Base-by-base conservation (phyloP, 805 yeast genomes). In the Starmera dryadoides region DNA sequence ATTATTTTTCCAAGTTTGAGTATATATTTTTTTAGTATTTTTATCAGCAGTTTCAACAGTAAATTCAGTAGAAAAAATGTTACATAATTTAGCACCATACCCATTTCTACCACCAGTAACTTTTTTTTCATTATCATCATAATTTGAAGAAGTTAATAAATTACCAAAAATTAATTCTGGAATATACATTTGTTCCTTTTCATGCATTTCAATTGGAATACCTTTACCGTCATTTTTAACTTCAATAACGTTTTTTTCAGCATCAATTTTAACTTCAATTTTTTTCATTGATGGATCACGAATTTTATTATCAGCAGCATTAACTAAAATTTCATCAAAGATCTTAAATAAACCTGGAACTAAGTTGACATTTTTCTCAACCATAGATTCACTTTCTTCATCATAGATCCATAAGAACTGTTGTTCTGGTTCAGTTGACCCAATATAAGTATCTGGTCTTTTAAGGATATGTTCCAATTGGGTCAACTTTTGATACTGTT, bases 81-180 rank as follows among this genome's bases (percentile, higher is more conserved):
- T 93, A 76, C 98, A 93, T 40, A 93, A 68, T 59, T 93, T 93
- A 36, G 98, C 98, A 63, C 98, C 98, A 58, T 80, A 93, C 46
- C 98, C 98, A 59, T 93, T 93, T 69, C 98, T 79, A 62, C 98
- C 98, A 68, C 98, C 98, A 2, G 95, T 86, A 26, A 93, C 97
- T 61, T 93, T 93, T 63, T 86, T 86, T 55, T 93, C 86, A 46
- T 91, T 77, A 59, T 93, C 98, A 59, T 93, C 96, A 60, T 93
- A 93, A 63, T 93, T 93, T 21, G 96, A 86, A 2, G 98, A 89
- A 0, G 98, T 93, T 47, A 93, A 74, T 44, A 93, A 72, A 55
- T 93, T 87, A 40, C 98, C 98, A 62, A 93, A 93, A 52, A 93
- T 93, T 64, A 93, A 73, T 63, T 93, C 96, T 1, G 98, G 98